A percentile compares a stretch with the other conserved stretches of the same genome.
These are phyloP conservation scores for Cutaneotrichosporon sp. DNA, from an alignment of 1,284 basidiomycete genomes.

Conservation along the genomic window DNA sequence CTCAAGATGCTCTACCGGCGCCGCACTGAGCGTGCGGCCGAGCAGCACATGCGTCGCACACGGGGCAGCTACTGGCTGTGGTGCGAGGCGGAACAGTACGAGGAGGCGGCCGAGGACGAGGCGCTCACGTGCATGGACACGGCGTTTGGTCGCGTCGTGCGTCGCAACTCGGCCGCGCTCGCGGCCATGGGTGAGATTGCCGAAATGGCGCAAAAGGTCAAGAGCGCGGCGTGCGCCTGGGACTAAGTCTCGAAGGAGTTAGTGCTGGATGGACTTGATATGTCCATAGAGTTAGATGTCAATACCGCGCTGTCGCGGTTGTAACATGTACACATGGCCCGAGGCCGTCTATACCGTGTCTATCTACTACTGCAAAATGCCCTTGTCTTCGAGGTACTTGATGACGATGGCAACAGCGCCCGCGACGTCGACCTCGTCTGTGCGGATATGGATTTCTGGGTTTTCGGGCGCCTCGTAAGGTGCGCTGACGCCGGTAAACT, in stretches of 20 bases:
- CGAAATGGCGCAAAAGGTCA: constrained; percentile 11
- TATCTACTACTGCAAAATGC: constrained; percentile 35
- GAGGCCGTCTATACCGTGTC: background rate
- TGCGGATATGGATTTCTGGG: constrained; percentile 90
- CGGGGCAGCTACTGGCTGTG: constrained; percentile 15
- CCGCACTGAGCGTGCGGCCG: constrained; percentile 11
- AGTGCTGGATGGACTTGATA: background rate
- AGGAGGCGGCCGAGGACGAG: constrained; percentile 17
- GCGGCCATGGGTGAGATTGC: constrained; percentile 9
- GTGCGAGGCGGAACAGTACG: constrained; percentile 17
- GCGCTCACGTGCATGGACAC: constrained; percentile 17
- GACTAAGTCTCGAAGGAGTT: background rate
- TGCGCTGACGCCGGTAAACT: constrained; percentile 82
- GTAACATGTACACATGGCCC: constrained; percentile 9
- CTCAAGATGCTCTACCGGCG: constrained; percentile 10
- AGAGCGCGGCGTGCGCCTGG: constrained; percentile 10
- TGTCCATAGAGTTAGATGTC: background rate
- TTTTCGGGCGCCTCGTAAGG: constrained; percentile 86
- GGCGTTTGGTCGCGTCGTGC: constrained; percentile 12
- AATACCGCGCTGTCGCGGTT: background rate
- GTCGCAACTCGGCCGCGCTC: constrained; percentile 9
- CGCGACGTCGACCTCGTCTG: constrained; percentile 70
- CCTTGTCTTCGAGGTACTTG: constrained; percentile 67
- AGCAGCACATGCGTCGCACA: background rate
- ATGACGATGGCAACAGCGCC: constrained; percentile 76